Evolutionary conservation across 73 alveolate species (phyloP), one percentile per base, ranked within the genome.

Genomic region (Paramecium sonneborni): DNA sequence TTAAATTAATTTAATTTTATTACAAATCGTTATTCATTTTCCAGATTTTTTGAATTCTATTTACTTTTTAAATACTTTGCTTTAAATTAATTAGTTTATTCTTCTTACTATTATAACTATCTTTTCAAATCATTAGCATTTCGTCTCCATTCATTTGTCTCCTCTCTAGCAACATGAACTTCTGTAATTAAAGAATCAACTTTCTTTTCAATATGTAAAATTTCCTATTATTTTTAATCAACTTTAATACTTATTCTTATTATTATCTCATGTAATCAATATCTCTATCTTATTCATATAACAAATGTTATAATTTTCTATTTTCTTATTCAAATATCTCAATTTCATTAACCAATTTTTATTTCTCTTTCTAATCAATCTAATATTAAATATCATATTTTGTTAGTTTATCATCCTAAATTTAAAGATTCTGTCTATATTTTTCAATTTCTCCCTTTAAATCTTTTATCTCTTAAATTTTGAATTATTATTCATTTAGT

Each of bases 301-400:
- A 2, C 2, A 44, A 20, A 39, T 79, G 72, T 43, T 79, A 44
- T 18, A 39, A 43, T 11, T 62, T 79, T 46, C 48, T 30, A 24
- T 24, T 79, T 15, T 79, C 72, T 23, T 79, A 32, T 38, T 44
- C 55, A 1, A 46, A 79, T 4, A 79, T 20, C n/a, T 79, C 90
- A 23, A 79, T 41, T 41, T 79, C 76, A 30, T 39, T 21, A 37
- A 43, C 12, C 15, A 79, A 39, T 79, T 37, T 79, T 79, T 79
- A 44, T 43, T 79, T 79, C 14, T 79, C 90, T 79, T 79, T 41
- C 15, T 79, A 46, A 41, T 79, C 90, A 43, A 79, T 44, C 18
- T 79, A 46, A 79, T 79, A 79, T 34, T 79, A 79, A 20, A 79
- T 24, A 79, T 79, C 90, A 79, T 79, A 79, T 79, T 79, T 43